A percentile compares a stretch with the other conserved stretches of the same genome.
Conservation (phyloP, 768 basidiomycete species). For the Imleria badia region DNA sequence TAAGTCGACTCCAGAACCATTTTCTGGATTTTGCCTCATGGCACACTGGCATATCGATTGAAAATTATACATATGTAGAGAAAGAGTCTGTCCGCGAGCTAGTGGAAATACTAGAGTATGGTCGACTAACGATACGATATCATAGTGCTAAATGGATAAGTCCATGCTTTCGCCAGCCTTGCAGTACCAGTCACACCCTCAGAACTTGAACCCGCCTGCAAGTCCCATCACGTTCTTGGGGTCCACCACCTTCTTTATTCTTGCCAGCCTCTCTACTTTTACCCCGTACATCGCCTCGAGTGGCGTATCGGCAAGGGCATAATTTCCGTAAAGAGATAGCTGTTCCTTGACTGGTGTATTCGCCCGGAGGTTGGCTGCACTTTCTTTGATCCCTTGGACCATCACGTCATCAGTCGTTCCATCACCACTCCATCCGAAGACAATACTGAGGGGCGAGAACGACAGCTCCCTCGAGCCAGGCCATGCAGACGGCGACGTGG, state of each 20-base stretch:
- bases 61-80: background rate
- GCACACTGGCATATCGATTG: background rate
- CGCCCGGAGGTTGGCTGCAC: slow-evolving; percentile 39
- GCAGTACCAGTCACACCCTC: slow-evolving; percentile 1
- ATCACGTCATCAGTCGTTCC: slow-evolving; percentile 40
- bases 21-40: background rate
- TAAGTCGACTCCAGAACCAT: background rate
- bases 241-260: slow-evolving; percentile 48
- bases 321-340: slow-evolving; percentile 58
- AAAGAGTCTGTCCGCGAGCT: background rate
- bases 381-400: slow-evolving; percentile 38
- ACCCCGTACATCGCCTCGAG: slow-evolving; percentile 49
- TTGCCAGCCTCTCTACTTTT: slow-evolving; percentile 42
- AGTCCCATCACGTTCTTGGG: slow-evolving; percentile 62
- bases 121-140: background rate
- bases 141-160: slow-evolving; percentile 2
- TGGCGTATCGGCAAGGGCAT: slow-evolving; percentile 54
- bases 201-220: slow-evolving; percentile 65
- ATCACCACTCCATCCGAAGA: slow-evolving; percentile 44
- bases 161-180: background rate
- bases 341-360: slow-evolving; percentile 43
- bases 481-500: slow-evolving; percentile 42
- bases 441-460: slow-evolving; percentile 48
- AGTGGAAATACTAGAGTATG: background rate
- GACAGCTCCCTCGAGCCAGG: slow-evolving; percentile 40